Percentiles rank a stretch among this genome's conserved stretches.
phyloP scores from a whole-genome alignment of 192 early-diverging fungal genomes.

The Diversispora epigaea region DNA sequence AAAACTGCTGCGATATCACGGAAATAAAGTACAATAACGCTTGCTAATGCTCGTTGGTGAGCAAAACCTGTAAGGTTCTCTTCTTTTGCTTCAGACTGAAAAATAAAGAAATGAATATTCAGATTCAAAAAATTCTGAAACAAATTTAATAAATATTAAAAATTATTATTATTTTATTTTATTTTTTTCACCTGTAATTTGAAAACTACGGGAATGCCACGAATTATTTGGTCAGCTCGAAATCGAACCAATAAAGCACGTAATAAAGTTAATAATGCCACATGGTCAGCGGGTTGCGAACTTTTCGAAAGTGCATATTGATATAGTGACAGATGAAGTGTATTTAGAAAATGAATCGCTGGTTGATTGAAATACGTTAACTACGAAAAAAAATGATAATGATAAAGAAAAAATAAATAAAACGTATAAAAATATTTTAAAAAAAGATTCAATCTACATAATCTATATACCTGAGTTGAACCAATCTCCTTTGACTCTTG shows the following conservation, averaged over 20 bases:
- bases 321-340: conserved; percentile 26
- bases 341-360: conserved; percentile 26
- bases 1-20: conserved; percentile 19
- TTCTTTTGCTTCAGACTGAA: conserved; percentile 21
- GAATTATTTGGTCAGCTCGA: conserved; percentile 42
- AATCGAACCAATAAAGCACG: conserved; percentile 18
- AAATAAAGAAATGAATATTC: background rate
- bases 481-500: conserved; percentile 4
- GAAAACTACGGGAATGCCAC: conserved; percentile 46
- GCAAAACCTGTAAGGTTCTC: background rate
- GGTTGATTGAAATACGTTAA: conserved; percentile 18
- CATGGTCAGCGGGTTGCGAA: conserved; percentile 5
- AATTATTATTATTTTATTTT: conserved; percentile 34
- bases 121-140: background rate
- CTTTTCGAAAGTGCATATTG: conserved; percentile 9
- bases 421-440: background rate
- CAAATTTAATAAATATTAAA: background rate
- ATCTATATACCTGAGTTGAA: background rate
- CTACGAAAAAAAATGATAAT: background rate
- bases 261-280: conserved; percentile 8
- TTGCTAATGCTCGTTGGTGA: conserved; percentile 25
- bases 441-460: background rate
- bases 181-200: conserved; percentile 46
- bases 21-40: conserved; percentile 23
- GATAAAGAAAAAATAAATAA: too few relatives aligned